A percentile compares a stretch with the other conserved stretches of the same genome.
These are phyloP conservation scores for Russula compacta DNA, from an alignment of 768 basidiomycete genomes.

Conservation along the genomic window DNA sequence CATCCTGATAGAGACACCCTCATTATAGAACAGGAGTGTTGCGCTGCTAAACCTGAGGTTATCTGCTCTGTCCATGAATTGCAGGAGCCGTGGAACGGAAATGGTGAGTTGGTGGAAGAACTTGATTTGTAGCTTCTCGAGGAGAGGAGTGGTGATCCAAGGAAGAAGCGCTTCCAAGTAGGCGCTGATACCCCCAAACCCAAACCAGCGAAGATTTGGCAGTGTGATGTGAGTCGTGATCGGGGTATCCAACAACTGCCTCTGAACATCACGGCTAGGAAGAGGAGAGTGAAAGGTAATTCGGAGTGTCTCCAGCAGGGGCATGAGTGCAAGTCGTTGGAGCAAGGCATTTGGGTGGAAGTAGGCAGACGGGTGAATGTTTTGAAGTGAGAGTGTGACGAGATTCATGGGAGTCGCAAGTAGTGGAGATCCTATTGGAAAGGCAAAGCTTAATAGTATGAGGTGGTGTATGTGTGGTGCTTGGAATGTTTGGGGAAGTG, in stretches of 20 bases:
- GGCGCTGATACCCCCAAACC: not conserved
- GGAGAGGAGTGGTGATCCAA: not conserved
- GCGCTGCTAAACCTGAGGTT: not conserved
- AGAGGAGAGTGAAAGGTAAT: too few relatives aligned
- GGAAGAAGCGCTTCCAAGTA: not conserved
- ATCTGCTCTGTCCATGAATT: not conserved
- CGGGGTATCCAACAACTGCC: not conserved
- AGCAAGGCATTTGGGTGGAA: not conserved
- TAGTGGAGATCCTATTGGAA: not conserved
- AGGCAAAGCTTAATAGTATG: not conserved
- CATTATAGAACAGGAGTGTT: not conserved
- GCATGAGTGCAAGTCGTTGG: not conserved
- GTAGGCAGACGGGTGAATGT: not conserved
- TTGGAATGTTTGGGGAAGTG: not conserved
- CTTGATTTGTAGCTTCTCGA: not conserved
- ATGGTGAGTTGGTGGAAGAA: not conserved
- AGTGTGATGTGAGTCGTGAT: not conserved
- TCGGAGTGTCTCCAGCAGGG: not conserved
- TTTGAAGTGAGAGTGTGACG: not conserved
- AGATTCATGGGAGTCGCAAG: not conserved
- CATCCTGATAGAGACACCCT: not conserved
- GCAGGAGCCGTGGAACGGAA: not conserved
- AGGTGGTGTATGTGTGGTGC: not conserved
- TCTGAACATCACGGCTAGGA: not conserved
- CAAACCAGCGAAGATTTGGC: not conserved